These are phyloP conservation scores for Debaryomyces hansenii DNA, from an alignment of 805 yeast species.

Conservation along the genomic window DNA sequence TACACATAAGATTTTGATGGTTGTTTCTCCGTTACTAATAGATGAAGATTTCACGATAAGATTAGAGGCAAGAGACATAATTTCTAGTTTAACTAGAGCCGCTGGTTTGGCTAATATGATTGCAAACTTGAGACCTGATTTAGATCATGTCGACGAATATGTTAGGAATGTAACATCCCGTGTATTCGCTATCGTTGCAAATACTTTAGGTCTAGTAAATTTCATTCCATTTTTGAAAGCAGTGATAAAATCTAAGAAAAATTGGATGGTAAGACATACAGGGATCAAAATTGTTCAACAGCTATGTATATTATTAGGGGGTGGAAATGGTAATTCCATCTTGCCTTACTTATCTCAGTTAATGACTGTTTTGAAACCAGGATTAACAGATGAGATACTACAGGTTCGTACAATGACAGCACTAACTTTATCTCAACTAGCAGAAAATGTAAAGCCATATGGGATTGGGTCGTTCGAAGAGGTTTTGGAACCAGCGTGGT, in stretches of 20 bases:
- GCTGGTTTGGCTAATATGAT: constrained; percentile 83
- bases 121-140: constrained; percentile 75
- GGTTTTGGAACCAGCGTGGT: constrained; percentile 76
- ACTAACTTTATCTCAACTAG: constrained; percentile 66
- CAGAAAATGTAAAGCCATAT: constrained; percentile 80
- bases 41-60: constrained; percentile 79
- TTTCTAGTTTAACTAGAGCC: constrained; percentile 71
- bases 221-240: constrained; percentile 81
- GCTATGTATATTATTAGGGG: constrained; percentile 65
- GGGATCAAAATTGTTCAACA: constrained; percentile 79
- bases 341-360: constrained; percentile 71
- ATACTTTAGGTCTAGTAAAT: constrained; percentile 69
- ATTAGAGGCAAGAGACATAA: constrained; percentile 75
- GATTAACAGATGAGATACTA: constrained; percentile 65
- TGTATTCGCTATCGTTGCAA: constrained; percentile 80
- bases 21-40: constrained; percentile 73
- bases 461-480: constrained; percentile 87
- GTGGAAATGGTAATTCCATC: constrained; percentile 51
- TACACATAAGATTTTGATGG: constrained; percentile 69
- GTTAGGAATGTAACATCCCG: constrained; percentile 75
- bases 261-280: constrained; percentile 82
- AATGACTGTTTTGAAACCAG: constrained; percentile 58
- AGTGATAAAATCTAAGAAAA: constrained; percentile 70
- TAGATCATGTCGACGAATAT: constrained; percentile 80
- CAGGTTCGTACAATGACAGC: constrained; percentile 73